These are phyloP conservation scores for Handroanthus guayacan DNA, from an alignment of 257 asterid species.

Conservation along the genomic window DNA sequence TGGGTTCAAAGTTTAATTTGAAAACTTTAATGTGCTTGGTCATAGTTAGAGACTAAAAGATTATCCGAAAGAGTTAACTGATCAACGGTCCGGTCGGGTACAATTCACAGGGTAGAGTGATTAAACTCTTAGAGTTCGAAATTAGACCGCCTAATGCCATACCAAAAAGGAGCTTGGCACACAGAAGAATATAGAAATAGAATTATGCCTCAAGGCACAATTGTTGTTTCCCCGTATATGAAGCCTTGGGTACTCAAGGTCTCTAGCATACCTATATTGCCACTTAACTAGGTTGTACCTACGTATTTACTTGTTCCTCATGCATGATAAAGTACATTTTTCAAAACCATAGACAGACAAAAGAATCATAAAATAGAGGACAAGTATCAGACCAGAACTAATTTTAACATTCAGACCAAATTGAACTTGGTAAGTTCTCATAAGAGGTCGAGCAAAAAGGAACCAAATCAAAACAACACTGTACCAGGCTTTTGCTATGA, in stretches of 20 bases:
- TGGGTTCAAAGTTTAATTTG: neutral
- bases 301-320: neutral
- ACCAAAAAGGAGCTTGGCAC: neutral
- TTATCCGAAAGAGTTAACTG: neutral
- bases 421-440: neutral
- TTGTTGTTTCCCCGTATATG: neutral
- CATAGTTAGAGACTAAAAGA: neutral
- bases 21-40: constrained; percentile 11
- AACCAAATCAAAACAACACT: constrained; percentile 27
- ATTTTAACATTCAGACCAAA: neutral
- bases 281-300: constrained; percentile 6
- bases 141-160: neutral
- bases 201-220: neutral
- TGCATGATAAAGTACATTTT: constrained; percentile 23
- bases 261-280: neutral
- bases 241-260: neutral
- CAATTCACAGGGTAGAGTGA: neutral
- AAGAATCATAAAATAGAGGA: constrained; percentile 15
- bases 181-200: neutral
- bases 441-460: constrained; percentile 16
- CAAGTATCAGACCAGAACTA: neutral
- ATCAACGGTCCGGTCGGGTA: neutral
- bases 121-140: neutral
- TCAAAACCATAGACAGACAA: constrained; percentile 1
- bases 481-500: constrained; percentile 58